These are phyloP conservation scores for Spiraea crenata DNA, from an alignment of 331 rosid species.

Conservation along the genomic window DNA sequence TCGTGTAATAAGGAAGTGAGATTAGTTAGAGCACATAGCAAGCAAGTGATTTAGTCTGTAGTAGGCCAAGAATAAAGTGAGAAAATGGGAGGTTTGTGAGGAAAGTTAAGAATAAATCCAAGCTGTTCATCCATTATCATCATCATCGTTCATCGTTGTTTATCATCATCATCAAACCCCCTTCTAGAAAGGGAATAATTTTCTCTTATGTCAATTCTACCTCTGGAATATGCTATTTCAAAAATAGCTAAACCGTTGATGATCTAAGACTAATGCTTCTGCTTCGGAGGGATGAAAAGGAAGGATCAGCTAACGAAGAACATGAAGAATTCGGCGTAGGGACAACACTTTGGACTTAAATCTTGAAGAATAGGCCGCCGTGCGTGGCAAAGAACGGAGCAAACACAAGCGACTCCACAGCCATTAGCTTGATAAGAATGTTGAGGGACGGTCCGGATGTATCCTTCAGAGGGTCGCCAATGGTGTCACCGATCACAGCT, in stretches of 20 bases:
- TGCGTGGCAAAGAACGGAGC: conserved; percentile 96
- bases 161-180: conserved; percentile 19
- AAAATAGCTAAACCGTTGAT: conserved; percentile 20
- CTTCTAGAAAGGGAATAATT: conserved; percentile 26
- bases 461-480: conserved; percentile 95
- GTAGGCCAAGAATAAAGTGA: too few relatives aligned
- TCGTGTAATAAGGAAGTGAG: too few relatives aligned
- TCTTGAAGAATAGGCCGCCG: conserved; percentile 87
- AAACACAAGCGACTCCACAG: conserved; percentile 89
- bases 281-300: not conserved
- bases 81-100: not conserved
- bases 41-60: too few relatives aligned
- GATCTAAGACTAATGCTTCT: conserved; percentile 10
- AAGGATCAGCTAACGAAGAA: not conserved
- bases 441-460: conserved; percentile 94
- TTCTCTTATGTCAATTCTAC: conserved; percentile 26
- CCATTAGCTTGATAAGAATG: conserved; percentile 98
- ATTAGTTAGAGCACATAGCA: too few relatives aligned
- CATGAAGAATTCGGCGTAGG: not conserved
- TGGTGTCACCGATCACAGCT: conserved; percentile 95
- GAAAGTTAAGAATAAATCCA: conserved; percentile 10
- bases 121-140: conserved; percentile 12
- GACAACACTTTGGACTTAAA: conserved; percentile 23
- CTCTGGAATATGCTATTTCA: conserved; percentile 20
- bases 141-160: conserved; percentile 20